Conservation (phyloP, 768 basidiomycete genomes). For the Roridomyces roridus region DNA sequence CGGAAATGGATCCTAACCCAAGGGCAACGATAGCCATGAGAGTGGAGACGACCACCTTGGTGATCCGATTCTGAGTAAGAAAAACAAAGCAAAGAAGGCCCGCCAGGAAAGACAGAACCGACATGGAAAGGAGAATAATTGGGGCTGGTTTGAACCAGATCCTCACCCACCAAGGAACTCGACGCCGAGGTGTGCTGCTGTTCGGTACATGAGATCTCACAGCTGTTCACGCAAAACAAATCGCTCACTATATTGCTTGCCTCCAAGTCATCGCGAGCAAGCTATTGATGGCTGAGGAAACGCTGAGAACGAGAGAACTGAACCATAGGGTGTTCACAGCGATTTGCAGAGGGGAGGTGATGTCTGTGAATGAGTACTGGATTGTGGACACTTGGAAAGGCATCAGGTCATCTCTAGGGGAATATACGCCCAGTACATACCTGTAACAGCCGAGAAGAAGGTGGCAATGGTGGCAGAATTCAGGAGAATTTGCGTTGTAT, state of each 20-base stretch:
- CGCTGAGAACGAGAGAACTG: conserved; percentile 15
- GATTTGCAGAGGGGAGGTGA: not conserved
- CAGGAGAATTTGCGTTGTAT: conserved; percentile 11
- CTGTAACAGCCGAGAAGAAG: conserved; percentile 19
- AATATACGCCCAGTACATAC: not conserved
- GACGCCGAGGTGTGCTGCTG: conserved; percentile 17
- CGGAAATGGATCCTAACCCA: conserved; percentile 11
- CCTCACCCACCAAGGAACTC: conserved; percentile 19
- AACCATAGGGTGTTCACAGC: conserved; percentile 16
- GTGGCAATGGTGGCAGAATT: conserved; percentile 19
- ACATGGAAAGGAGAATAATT: conserved; percentile 14
- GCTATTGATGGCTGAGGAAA: conserved; percentile 18
- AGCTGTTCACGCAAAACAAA: not conserved
- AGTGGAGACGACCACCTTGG: conserved; percentile 8
- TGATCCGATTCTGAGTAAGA: conserved; percentile 9
- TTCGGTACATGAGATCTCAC: not conserved
- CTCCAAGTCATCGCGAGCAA: conserved; percentile 20
- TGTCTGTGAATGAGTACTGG: conserved; percentile 2
- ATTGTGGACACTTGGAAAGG: conserved; percentile 10
- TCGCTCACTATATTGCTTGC: conserved; percentile 16
- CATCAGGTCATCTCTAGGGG: not conserved
- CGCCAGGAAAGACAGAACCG: conserved; percentile 9
- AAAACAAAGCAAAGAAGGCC: conserved; percentile 13
- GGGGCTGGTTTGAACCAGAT: conserved; percentile 19
- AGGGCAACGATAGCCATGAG: conserved; percentile 7